A percentile compares a stretch with the other conserved stretches of the same genome.
These are phyloP conservation scores for Mycena alexandri DNA, from an alignment of 768 basidiomycete species.

Conservation along the genomic window DNA sequence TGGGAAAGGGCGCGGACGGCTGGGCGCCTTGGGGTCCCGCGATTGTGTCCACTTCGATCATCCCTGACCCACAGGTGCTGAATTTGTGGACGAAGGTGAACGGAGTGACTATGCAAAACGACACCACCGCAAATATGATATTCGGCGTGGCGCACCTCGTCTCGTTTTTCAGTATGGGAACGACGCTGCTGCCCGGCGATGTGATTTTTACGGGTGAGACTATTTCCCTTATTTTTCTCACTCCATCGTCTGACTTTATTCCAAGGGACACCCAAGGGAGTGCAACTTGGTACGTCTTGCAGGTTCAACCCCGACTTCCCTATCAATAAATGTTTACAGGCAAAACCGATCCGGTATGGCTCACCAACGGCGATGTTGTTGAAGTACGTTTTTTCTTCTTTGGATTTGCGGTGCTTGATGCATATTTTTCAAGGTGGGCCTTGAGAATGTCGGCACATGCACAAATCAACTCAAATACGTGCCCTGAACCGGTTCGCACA, in stretches of 20 bases:
- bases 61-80: slow-evolving; percentile 43
- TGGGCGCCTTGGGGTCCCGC: slow-evolving; percentile 54
- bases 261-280: slow-evolving; percentile 19
- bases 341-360: slow-evolving; percentile 42
- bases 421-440: slow-evolving; percentile 29
- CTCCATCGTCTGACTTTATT: neutral
- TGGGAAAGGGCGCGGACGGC: slow-evolving; percentile 59
- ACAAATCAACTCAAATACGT: too few relatives aligned
- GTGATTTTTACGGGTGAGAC: slow-evolving; percentile 19
- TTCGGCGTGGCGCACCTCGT: slow-evolving; percentile 23
- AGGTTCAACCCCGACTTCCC: neutral
- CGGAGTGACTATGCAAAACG: slow-evolving; percentile 38
- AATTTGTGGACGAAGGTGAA: slow-evolving; percentile 78
- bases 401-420: too few relatives aligned
- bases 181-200: slow-evolving; percentile 12
- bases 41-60: too few relatives aligned
- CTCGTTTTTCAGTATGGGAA: slow-evolving; percentile 22
- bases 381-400: slow-evolving; percentile 39
- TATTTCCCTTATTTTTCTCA: neutral
- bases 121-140: slow-evolving; percentile 1
- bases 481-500: too few relatives aligned
- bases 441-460: slow-evolving; percentile 45
- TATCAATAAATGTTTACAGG: slow-evolving; percentile 32
- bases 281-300: slow-evolving; percentile 2
- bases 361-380: slow-evolving; percentile 43